Evolutionary conservation across 2,329 filamentous ascomycete genomes (phyloP).

Genomic region (Trichoderma cornu-damae): DNA sequence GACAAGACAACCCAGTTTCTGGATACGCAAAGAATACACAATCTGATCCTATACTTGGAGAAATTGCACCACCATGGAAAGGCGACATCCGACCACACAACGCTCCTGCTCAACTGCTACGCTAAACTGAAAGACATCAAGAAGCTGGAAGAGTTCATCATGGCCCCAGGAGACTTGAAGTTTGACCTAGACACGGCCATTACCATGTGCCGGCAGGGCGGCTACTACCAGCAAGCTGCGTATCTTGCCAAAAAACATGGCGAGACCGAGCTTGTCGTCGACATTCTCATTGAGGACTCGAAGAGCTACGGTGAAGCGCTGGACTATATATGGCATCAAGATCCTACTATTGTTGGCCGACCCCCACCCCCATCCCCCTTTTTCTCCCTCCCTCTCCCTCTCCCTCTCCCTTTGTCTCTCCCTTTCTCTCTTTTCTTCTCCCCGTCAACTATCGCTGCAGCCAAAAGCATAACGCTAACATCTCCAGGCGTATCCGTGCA

Average conservation of each 20-base stretch:
- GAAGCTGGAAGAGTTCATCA: slow-evolving; percentile 95
- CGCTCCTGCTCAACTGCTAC: slow-evolving; percentile 90
- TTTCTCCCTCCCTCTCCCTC: no score
- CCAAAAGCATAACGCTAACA: slow-evolving; percentile 30
- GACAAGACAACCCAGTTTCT: slow-evolving; percentile 62
- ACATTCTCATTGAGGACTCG: slow-evolving; percentile 92
- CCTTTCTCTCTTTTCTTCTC: no score
- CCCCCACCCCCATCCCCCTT: no score
- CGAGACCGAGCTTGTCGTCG: slow-evolving; percentile 88
- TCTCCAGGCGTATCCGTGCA: slow-evolving; percentile 68
- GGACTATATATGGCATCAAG: slow-evolving; percentile 83
- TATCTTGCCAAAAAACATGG: slow-evolving; percentile 92
- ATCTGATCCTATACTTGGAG: slow-evolving; percentile 93
- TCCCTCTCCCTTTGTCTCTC: no score
- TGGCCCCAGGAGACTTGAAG: slow-evolving; percentile 86
- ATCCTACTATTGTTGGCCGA: slow-evolving; percentile 63
- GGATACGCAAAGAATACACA: slow-evolving; percentile 95
- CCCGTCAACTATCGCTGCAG: neutral
- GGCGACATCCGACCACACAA: slow-evolving; percentile 93
- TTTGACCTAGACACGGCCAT: slow-evolving; percentile 98
- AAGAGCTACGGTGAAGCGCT: slow-evolving; percentile 85
- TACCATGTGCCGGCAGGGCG: slow-evolving; percentile 92
- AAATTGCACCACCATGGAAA: slow-evolving; percentile 91
- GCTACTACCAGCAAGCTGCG: slow-evolving; percentile 93
- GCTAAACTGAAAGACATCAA: slow-evolving; percentile 96